Base-by-base conservation (phyloP, 306 rosid genomes). In the Malus asiatica region DNA sequence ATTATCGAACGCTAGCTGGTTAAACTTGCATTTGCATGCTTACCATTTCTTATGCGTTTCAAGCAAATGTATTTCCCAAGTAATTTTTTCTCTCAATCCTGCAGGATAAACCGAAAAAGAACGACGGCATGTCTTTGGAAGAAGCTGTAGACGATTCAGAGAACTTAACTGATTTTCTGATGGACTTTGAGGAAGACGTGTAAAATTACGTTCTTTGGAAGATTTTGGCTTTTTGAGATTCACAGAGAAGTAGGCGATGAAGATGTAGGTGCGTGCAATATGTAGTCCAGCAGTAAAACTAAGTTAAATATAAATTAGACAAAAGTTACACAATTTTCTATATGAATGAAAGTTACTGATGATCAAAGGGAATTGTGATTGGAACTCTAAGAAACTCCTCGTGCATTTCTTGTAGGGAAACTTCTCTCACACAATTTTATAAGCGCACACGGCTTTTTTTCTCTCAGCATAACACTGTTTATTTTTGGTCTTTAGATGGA, bases 111-210 rank as follows among this genome's bases (percentile, higher is more conserved):
- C 91, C 90, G 16, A 91, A 89, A 79, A 91, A 91, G 87, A 80
- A 87, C 10, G 91, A 81, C 80, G 75, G 88, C 6, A 6, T 88
- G 83, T 87, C 96, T 52, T 78, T 94, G 85, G 91, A 90, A 1
- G 93, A 89, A 40, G 98, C 97, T 32, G 5, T 90, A 58, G 95
- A 80, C 9, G 96, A 94, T 42, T 90, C 97, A 14, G 96, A 91
- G 83, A 94, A 91, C 82, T 76, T 91, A 73, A 94, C 98, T 72
- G 97, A 94, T 86, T 91, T 94, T 79, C 97, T 94, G 52, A 33
- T 94, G 86, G 98, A 91, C 76, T 94, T 94, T 75, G 95, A 88
- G 70, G 97, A 90, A 85, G 97, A 79, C 19, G 65, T 60, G 44
- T 72, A 84, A 84, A 75, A 29, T 22, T 52, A 14, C 10, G 2